Conservation (phyloP, 2,329 filamentous ascomycete genomes). For the Geosmithia putterillii region DNA sequence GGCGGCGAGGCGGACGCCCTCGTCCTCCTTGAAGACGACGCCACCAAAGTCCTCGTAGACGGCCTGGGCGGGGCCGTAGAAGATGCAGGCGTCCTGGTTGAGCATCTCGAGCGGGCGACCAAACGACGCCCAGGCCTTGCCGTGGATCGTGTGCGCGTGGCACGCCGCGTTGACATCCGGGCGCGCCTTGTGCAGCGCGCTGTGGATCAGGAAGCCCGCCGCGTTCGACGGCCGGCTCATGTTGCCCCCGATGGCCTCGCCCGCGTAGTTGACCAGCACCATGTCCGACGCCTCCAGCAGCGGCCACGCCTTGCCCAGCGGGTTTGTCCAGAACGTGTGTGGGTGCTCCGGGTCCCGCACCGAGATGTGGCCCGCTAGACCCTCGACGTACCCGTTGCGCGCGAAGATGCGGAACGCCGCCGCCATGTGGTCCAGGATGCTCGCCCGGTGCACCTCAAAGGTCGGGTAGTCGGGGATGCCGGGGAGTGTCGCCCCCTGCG, state of each 20-base stretch:
- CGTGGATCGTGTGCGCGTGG: slow-evolving; percentile 52
- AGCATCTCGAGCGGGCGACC: slow-evolving; percentile 54
- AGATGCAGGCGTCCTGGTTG: slow-evolving; percentile 51
- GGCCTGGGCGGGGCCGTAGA: slow-evolving; percentile 48
- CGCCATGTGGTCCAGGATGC: slow-evolving; percentile 46
- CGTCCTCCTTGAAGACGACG: slow-evolving; percentile 43
- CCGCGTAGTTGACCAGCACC: slow-evolving; percentile 49
- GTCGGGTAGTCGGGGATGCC: slow-evolving; percentile 12
- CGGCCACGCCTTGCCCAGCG: slow-evolving; percentile 53
- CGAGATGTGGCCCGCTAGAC: slow-evolving; percentile 55
- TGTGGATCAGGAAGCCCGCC: slow-evolving; percentile 59
- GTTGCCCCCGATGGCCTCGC: slow-evolving; percentile 53
- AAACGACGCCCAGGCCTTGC: slow-evolving; percentile 56
- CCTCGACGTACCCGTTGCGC: slow-evolving; percentile 53
- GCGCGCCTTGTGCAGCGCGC: slow-evolving; percentile 50
- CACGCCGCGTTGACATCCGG: slow-evolving; percentile 55
- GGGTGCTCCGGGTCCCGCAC: slow-evolving; percentile 50
- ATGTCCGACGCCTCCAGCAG: slow-evolving; percentile 55
- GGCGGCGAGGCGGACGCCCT: slow-evolving; percentile 49
- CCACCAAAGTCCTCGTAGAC: slow-evolving; percentile 47
- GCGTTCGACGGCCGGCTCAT: slow-evolving; percentile 45
- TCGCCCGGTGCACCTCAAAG: slow-evolving; percentile 12
- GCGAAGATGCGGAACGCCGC: slow-evolving; percentile 57
- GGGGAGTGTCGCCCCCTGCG: neutral
- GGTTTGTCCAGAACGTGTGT: slow-evolving; percentile 54